Conservation (phyloP, 441 rosid genomes). For the Erodium trifolium region DNA sequence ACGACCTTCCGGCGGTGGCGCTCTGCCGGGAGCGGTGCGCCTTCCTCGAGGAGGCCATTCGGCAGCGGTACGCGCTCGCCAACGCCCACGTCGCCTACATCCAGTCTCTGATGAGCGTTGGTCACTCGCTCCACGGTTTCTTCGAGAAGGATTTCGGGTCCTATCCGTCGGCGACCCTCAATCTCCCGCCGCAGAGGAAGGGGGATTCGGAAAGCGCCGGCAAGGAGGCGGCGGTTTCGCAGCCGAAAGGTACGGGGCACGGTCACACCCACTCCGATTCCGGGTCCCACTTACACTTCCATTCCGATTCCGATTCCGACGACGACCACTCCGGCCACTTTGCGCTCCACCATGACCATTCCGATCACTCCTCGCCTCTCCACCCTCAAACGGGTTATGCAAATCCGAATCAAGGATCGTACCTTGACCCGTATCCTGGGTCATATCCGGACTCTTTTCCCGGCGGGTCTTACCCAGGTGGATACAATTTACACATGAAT, state of each 20-base stretch:
- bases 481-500: conserved; percentile 43
- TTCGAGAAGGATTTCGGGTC: conserved; percentile 28
- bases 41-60: conserved; percentile 61
- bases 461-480: conserved; percentile 20
- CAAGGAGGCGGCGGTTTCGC: not conserved
- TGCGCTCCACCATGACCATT: conserved; percentile 28
- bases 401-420: conserved; percentile 10
- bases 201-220: not conserved
- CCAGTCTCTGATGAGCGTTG: conserved; percentile 43
- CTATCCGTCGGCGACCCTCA: conserved; percentile 30
- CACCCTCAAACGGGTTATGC: conserved; percentile 22
- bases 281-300: conserved; percentile 51
- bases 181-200: conserved; percentile 8
- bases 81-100: conserved; percentile 63
- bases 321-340: not conserved
- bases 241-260: conserved; percentile 6
- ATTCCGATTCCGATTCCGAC: conserved; percentile 46
- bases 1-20: conserved; percentile 88
- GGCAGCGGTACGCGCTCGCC: conserved; percentile 51
- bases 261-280: conserved; percentile 40
- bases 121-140: conserved; percentile 47
- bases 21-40: conserved; percentile 73
- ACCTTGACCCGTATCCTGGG: conserved; percentile 22
- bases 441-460: conserved; percentile 18
- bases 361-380: conserved; percentile 51